Evolutionary conservation across 208 protist species (phyloP).

Genomic region (Leishmania gerbilli): DNA sequence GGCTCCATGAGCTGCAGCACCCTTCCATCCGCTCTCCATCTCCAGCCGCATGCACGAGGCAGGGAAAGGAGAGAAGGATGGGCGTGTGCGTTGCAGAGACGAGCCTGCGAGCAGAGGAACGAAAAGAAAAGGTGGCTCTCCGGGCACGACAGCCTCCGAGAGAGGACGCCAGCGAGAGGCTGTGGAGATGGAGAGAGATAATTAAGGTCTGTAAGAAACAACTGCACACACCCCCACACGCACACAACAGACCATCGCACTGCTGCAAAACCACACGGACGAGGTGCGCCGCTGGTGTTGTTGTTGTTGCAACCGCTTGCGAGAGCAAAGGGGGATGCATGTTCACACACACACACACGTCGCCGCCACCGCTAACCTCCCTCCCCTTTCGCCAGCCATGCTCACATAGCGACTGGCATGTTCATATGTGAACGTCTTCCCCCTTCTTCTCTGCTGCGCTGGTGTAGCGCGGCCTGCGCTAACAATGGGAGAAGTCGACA

Average conservation of each 20-base stretch:
- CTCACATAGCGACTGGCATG: not conserved
- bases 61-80: not conserved
- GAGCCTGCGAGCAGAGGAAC: not conserved
- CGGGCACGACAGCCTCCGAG: not conserved
- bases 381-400: not conserved
- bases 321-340: not conserved
- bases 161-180: not conserved
- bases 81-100: not conserved
- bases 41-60: not conserved
- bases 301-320: not conserved
- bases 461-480: not conserved
- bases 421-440: not conserved
- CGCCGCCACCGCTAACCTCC: not conserved
- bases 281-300: not conserved
- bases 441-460: not conserved
- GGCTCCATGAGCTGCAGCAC: not conserved
- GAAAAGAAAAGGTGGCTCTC: not conserved
- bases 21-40: not conserved
- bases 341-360: not conserved
- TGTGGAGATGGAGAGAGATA: not conserved
- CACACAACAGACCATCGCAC: not conserved
- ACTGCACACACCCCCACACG: not conserved
- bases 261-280: not conserved
- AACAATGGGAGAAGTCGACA: conserved; percentile 81
- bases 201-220: not conserved